phyloP scores from a whole-genome alignment of 176 grass and related monocot species.

The Guadua angustifolia region DNA sequence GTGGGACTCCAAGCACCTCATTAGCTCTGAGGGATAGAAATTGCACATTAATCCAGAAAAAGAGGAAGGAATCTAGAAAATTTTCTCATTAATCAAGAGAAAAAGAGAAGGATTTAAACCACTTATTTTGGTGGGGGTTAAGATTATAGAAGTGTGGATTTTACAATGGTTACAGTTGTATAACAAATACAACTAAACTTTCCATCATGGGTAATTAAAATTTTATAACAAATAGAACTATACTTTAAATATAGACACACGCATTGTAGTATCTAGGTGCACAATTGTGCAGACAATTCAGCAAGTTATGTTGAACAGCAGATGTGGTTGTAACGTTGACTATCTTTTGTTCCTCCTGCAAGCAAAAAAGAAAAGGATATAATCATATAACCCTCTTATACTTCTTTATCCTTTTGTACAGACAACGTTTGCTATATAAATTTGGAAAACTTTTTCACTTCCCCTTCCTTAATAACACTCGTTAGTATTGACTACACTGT shows the following conservation, averaged over 20 bases:
- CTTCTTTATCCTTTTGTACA: slow-evolving; percentile 8
- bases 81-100: too few relatives aligned
- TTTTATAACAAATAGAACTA: not conserved
- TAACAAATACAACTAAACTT: not conserved
- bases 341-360: slow-evolving; percentile 20
- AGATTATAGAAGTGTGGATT: too few relatives aligned
- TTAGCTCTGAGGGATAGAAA: too few relatives aligned
- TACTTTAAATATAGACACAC: not conserved
- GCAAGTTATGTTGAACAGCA: not conserved
- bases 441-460: slow-evolving; percentile 1
- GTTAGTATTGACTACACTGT: slow-evolving; percentile 14
- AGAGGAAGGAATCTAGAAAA: too few relatives aligned
- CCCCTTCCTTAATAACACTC: not conserved
- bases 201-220: not conserved
- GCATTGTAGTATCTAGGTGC: not conserved
- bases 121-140: too few relatives aligned
- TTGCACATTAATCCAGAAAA: too few relatives aligned
- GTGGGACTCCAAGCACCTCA: too few relatives aligned
- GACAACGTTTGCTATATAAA: not conserved
- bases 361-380: slow-evolving; percentile 1
- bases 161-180: not conserved
- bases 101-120: too few relatives aligned
- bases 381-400: not conserved
- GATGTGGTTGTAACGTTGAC: slow-evolving; percentile 1
- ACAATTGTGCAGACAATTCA: not conserved